Conservation (phyloP, 345 rosid species). For the Eucalyptus polybractea region DNA sequence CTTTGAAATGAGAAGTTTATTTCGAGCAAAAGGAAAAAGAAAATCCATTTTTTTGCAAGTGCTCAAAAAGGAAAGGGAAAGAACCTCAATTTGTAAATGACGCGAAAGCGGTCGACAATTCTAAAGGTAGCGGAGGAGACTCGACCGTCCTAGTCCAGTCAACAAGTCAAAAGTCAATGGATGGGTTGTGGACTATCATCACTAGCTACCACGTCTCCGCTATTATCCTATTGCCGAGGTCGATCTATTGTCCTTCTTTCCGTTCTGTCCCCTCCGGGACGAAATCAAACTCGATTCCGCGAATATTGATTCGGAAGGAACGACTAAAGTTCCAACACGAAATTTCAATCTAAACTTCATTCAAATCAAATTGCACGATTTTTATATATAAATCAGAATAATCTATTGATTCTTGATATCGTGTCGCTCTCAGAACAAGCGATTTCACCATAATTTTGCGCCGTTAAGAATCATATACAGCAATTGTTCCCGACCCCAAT, state of each 20-base stretch:
- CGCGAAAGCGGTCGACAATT: background rate
- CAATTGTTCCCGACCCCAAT: background rate
- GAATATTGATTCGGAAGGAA: background rate
- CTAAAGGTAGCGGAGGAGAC: background rate
- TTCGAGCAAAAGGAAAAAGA: background rate
- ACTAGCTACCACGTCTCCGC: background rate
- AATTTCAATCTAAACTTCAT: background rate
- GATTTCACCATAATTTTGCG: background rate
- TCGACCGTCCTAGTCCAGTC: background rate
- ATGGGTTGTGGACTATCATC: background rate
- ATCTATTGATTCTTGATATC: rapidly evolving
- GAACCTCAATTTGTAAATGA: background rate
- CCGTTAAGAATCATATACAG: background rate
- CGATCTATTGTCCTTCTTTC: background rate
- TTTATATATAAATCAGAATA: background rate
- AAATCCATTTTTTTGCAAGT: background rate
- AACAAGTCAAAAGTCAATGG: background rate
- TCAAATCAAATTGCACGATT: background rate
- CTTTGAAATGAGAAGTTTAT: background rate
- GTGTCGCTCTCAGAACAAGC: rapidly evolving
- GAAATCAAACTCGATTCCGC: background rate
- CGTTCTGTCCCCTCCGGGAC: background rate
- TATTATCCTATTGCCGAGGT: background rate
- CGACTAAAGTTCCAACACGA: background rate
- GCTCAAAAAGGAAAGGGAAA: background rate